These are phyloP conservation scores for Ceratocystis ficicola DNA, from an alignment of 2,329 filamentous ascomycete species.

Conservation along the genomic window DNA sequence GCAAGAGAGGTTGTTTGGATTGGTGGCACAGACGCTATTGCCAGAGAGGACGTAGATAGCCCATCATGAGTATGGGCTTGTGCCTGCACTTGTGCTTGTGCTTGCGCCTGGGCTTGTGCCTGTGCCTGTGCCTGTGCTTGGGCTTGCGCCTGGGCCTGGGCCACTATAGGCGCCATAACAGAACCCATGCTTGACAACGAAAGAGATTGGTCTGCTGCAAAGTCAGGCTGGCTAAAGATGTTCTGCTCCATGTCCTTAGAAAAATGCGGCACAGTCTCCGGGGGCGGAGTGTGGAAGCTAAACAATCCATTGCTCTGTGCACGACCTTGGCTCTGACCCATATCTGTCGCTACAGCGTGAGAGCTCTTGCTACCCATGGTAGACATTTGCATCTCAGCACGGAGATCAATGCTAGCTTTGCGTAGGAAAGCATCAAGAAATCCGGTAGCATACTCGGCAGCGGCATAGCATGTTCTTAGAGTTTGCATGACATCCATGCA, in stretches of 20 bases:
- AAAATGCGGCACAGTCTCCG: constrained; percentile 36
- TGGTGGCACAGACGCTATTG: constrained; percentile 6
- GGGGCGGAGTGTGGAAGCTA: constrained; percentile 40
- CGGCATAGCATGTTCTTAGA: constrained; percentile 77
- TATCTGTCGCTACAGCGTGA: background rate
- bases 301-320: constrained; percentile 28
- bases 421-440: constrained; percentile 87
- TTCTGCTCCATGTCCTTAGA: background rate
- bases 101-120: background rate
- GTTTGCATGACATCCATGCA: constrained; percentile 88
- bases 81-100: background rate
- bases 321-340: background rate
- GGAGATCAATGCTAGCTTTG: constrained; percentile 68
- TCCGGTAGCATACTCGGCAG: constrained; percentile 89
- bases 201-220: background rate
- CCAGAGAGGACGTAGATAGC: background rate
- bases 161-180: constrained; percentile 7
- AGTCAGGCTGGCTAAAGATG: constrained; percentile 1
- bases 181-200: background rate
- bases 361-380: background rate
- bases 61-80: background rate
- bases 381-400: constrained; percentile 26
- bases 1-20: constrained; percentile 15
- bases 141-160: background rate
- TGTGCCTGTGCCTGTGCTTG: background rate